Conservation (phyloP, 805 yeast species). For the Danielia oregonensis region DNA sequence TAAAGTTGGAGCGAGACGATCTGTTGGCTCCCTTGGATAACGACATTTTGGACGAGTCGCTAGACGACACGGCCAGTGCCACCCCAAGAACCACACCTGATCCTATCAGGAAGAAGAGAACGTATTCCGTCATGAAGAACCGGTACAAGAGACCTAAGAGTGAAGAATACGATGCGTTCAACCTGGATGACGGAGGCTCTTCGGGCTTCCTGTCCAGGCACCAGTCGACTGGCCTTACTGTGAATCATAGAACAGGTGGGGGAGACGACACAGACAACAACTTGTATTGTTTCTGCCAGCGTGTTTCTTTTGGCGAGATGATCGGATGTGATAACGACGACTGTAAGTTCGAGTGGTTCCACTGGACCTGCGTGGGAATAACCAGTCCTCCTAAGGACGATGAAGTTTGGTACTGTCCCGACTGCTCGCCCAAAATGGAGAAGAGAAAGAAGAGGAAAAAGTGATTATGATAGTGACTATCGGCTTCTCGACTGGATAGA, state of each 20-base stretch:
- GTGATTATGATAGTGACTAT: slow-evolving; percentile 7
- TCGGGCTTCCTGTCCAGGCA: slow-evolving; percentile 1
- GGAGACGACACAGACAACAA: slow-evolving; percentile 39
- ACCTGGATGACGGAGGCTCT: slow-evolving; percentile 14
- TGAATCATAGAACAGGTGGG: neutral
- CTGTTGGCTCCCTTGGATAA: slow-evolving; percentile 55
- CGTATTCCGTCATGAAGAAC: slow-evolving; percentile 12
- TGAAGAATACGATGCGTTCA: slow-evolving; percentile 14
- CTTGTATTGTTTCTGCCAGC: slow-evolving; percentile 85
- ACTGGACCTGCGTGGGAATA: slow-evolving; percentile 90
- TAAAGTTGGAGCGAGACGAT: slow-evolving; percentile 77
- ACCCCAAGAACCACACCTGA: slow-evolving; percentile 16
- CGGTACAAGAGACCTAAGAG: slow-evolving; percentile 13
- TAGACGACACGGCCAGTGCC: slow-evolving; percentile 5
- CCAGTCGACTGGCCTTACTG: neutral
- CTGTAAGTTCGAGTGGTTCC: slow-evolving; percentile 94
- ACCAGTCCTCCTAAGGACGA: slow-evolving; percentile 85
- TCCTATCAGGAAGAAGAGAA: slow-evolving; percentile 14
- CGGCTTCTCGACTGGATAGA: neutral
- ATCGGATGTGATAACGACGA: slow-evolving; percentile 91
- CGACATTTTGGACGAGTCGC: slow-evolving; percentile 6
- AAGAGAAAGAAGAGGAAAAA: slow-evolving; percentile 41
- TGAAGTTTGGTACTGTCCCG: slow-evolving; percentile 84
- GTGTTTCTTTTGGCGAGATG: slow-evolving; percentile 94
- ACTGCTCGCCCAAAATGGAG: slow-evolving; percentile 56